These are phyloP conservation scores for Pleurotus ostreatus DNA, from an alignment of 768 basidiomycete species.

Conservation along the genomic window DNA sequence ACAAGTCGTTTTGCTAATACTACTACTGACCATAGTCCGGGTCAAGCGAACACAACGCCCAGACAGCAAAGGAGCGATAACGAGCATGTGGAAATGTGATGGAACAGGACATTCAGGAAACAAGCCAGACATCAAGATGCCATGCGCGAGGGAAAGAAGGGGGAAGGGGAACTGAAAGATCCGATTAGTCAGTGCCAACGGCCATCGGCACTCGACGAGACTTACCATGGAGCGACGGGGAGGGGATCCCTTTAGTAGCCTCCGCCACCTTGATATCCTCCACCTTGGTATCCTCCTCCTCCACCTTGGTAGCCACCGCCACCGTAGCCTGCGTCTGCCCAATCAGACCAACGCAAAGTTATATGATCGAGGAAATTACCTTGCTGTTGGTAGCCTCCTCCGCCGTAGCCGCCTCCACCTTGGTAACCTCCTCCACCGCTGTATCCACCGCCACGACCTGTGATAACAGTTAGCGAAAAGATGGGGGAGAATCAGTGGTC, in stretches of 20 bases:
- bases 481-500: no score
- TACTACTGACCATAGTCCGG: neutral
- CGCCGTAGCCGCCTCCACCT: conserved; percentile 18
- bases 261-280: conserved; percentile 21
- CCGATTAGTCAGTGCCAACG: neutral
- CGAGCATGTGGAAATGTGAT: conserved; percentile 27
- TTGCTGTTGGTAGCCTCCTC: conserved; percentile 21
- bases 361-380: conserved; percentile 20
- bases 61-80: conserved; percentile 33
- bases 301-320: conserved; percentile 19
- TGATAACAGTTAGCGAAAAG: no score
- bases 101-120: conserved; percentile 18
- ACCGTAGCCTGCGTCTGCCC: conserved; percentile 14
- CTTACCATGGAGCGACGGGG: neutral
- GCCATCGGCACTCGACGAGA: conserved; percentile 5
- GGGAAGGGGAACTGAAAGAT: neutral
- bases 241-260: conserved; percentile 22
- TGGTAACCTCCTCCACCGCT: conserved; percentile 24
- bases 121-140: conserved; percentile 7
- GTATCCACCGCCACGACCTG: conserved; percentile 15
- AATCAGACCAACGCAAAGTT: conserved; percentile 13
- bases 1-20: neutral
- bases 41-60: conserved; percentile 30
- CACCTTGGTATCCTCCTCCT: conserved; percentile 19
- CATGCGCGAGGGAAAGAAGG: conserved; percentile 11